These are phyloP conservation scores for Ceratonia siliqua DNA, from an alignment of 306 rosid species.

Conservation along the genomic window DNA sequence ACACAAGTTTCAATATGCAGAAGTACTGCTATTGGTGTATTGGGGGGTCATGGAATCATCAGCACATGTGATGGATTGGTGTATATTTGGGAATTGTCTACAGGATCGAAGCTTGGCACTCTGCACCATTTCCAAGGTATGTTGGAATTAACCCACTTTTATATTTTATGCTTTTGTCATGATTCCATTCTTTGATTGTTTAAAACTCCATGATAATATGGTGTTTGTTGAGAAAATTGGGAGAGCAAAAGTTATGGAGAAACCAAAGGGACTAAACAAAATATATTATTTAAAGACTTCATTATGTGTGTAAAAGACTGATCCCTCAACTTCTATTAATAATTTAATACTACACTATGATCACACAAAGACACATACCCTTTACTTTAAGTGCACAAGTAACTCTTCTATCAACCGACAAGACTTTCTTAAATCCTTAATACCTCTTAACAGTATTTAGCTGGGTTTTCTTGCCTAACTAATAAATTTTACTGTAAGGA, in stretches of 20 bases:
- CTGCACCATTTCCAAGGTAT: constrained; percentile 75
- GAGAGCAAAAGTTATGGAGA: no score
- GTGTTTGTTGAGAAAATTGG: no score
- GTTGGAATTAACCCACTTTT: constrained; percentile 27
- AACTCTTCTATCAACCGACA: no score
- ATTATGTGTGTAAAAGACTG: no score
- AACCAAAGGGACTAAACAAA: no score
- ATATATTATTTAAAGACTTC: no score
- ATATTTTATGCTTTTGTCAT: background rate
- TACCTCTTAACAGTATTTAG: no score
- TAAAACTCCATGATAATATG: background rate
- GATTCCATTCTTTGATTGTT: background rate
- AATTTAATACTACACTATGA: no score
- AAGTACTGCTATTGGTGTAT: constrained; percentile 61
- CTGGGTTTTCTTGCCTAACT: background rate
- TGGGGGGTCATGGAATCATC: constrained; percentile 66
- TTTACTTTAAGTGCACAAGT: no score
- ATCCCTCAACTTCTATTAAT: no score
- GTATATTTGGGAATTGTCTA: constrained; percentile 69
- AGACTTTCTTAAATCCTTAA: no score
- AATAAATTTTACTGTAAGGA: background rate
- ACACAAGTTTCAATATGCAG: constrained; percentile 44
- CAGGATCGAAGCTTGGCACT: constrained; percentile 64
- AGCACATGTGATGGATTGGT: constrained; percentile 67
- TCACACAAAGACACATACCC: no score